Base-by-base conservation (phyloP, 352 stramenopile species). In the Globisporangium nodosum region DNA sequence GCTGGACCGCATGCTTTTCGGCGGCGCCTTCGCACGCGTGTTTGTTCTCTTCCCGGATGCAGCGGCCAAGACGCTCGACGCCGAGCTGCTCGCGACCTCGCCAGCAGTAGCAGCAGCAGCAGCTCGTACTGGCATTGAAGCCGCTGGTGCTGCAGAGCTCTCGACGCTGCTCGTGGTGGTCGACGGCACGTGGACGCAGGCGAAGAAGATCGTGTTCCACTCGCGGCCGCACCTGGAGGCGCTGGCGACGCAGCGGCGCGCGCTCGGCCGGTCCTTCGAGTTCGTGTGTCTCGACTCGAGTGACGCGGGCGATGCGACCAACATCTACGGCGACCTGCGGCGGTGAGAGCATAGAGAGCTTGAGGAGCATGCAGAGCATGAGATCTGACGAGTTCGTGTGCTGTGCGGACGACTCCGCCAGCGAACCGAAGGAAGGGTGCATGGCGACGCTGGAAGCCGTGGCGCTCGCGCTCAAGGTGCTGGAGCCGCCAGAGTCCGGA, bases 171-270 rank as follows among this genome's bases (percentile, higher is more conserved):
- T 93, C 1, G 61, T 93, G 0, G 83, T 79, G 53, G 67, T 93
- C 24, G 83, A 93, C 43, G 83, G 83, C 49, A 93, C 83, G 50
- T 93, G 83, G 83, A 85, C 74, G 15, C 77, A 93, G 52, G 83
- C 83, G 58, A 93, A 91, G 73, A 85, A 88, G 61, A 83, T 92
- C 35, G 70, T 84, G 37, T 70, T 77, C 59, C 63, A 74, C 48
- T 85, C 76, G 54, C 60, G 65, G 12, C 18, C 8, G n/a, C 70
- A 76, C 39, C 83, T 78, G 63, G 58, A 70, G n/a, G 43, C 56
- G 13, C 58, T 82, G 30, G 70, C 72, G 6, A 33, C 31, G 15
- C 45, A 63, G 16, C 74, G 65, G 54, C 63, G 62, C 5, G 31
- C 43, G 3, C 33, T 68, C 20, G 68, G 65, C n/a, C 61, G 58